Evolutionary conservation across 192 early-diverging fungal species (phyloP), one percentile per base, ranked within the genome.

Genomic region (Dissophora globulifera): DNA sequence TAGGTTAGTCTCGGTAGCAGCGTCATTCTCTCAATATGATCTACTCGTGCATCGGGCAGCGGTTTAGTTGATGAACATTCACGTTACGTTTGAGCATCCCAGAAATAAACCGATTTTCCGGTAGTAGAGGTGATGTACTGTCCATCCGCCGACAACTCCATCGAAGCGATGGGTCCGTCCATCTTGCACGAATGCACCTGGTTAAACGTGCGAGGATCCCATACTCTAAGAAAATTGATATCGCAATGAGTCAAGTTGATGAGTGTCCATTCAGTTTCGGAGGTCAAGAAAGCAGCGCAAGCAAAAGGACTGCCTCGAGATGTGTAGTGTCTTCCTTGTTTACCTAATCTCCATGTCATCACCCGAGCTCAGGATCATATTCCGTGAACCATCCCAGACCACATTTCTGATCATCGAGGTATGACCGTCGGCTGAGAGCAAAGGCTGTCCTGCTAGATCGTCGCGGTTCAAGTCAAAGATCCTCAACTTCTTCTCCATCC

Each of bases 401-500:
- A 85, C 87, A 20, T 83, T 84, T 48, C 87, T 86, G 58, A 93
- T 89, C 29, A 84, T 83, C 31, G 78, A 82, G 26, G 83, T 65
- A 69, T 85, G 83, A 5, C 84, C 88, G 23, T 84, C 83, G 13
- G 86, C 76, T 19, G 79, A 66, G 17, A 84, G 30, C 17, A 81
- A 55, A 13, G 78, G 61, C 63, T 80, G 74, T 47, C 62, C 71
- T 13, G 62, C 60, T 3, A 60, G 40, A 46, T 86, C 71, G 35
- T 86, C 57, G 60, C 81, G 54, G 53, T 87, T 76, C 35, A 95
- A 61, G 65, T 96, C 95, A 76, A 91, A 96, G 48, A 96, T 72
- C 22, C 92, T 84, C 19, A 96, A 72, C 25, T 87, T 85, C 80
- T 93, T 93, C 80, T 96, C 95, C 62, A 86, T 84, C 35, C 94